phyloP scores from a whole-genome alignment of 2,329 filamentous ascomycete genomes.

The Metarhizium album region DNA sequence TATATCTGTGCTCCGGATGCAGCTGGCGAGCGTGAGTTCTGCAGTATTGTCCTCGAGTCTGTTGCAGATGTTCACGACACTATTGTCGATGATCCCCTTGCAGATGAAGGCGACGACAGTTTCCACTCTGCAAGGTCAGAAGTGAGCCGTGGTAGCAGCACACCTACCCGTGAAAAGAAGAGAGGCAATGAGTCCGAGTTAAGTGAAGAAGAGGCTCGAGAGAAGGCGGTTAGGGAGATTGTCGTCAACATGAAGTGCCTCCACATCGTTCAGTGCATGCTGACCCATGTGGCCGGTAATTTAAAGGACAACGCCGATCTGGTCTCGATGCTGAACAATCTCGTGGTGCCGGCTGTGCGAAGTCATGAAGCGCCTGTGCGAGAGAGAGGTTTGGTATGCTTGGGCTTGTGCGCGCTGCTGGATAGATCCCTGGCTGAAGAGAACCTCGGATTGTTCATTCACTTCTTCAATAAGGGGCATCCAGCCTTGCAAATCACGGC shows the following conservation, averaged over 20 bases:
- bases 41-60: constrained; percentile 78
- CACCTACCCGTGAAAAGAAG: constrained; percentile 37
- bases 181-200: constrained; percentile 30
- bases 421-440: constrained; percentile 86
- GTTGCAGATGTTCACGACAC: constrained; percentile 95
- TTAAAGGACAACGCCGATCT: constrained; percentile 82
- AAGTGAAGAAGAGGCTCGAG: constrained; percentile 54
- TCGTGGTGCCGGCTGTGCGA: constrained; percentile 89
- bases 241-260: constrained; percentile 98
- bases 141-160: constrained; percentile 55
- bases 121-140: constrained; percentile 92
- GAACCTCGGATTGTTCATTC: constrained; percentile 86
- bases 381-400: constrained; percentile 78
- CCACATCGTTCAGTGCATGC: constrained; percentile 94
- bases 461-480: constrained; percentile 91
- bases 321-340: constrained; percentile 96
- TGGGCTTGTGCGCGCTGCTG: constrained; percentile 84
- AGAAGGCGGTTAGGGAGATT: constrained; percentile 79
- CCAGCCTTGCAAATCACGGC: constrained; percentile 81
- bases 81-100: constrained; percentile 60
- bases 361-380: constrained; percentile 88
- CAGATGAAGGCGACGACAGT: constrained; percentile 52
- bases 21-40: constrained; percentile 72
- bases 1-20: constrained; percentile 69
- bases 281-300: constrained; percentile 81